Evolutionary conservation across 306 rosid species (phyloP).

Genomic region (Phaseolus lunatus): DNA sequence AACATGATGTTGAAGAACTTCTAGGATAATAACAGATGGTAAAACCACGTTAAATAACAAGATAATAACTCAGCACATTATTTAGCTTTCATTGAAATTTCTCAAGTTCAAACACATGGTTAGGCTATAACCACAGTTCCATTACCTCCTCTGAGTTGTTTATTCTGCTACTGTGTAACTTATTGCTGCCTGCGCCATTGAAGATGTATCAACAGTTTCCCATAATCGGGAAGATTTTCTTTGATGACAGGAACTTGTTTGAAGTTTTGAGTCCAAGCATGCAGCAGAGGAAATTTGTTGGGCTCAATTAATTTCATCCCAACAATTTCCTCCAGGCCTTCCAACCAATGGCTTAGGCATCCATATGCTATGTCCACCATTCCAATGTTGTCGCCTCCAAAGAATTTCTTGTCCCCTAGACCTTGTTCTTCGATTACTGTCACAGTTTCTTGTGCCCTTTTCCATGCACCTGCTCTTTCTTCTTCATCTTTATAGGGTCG

Average conservation of each 20-base stretch:
- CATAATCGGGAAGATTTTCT: conserved; percentile 51
- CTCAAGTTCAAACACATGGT: no score
- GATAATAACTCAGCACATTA: no score
- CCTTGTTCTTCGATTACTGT: conserved; percentile 48
- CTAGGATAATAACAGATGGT: no score
- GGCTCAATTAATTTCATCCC: conserved; percentile 54
- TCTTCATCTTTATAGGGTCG: conserved; percentile 39
- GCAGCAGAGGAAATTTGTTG: conserved; percentile 41
- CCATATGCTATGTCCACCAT: conserved; percentile 58
- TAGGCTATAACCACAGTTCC: background rate
- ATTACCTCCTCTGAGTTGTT: background rate
- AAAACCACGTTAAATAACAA: no score
- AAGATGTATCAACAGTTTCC: conserved; percentile 44
- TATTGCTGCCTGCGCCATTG: conserved; percentile 38
- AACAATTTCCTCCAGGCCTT: conserved; percentile 50
- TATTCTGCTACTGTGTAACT: background rate
- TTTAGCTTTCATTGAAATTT: no score
- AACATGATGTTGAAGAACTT: no score
- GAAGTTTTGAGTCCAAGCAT: conserved; percentile 48
- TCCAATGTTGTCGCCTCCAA: conserved; percentile 50
- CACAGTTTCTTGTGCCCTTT: conserved; percentile 44
- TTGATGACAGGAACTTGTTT: conserved; percentile 48
- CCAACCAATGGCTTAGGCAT: conserved; percentile 54
- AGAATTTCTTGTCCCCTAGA: conserved; percentile 52
- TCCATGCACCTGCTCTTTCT: conserved; percentile 37